Evolutionary conservation across 352 stramenopile genomes (phyloP), one percentile per base, ranked within the genome.

Genomic region (Globisporangium recalcitrans): DNA sequence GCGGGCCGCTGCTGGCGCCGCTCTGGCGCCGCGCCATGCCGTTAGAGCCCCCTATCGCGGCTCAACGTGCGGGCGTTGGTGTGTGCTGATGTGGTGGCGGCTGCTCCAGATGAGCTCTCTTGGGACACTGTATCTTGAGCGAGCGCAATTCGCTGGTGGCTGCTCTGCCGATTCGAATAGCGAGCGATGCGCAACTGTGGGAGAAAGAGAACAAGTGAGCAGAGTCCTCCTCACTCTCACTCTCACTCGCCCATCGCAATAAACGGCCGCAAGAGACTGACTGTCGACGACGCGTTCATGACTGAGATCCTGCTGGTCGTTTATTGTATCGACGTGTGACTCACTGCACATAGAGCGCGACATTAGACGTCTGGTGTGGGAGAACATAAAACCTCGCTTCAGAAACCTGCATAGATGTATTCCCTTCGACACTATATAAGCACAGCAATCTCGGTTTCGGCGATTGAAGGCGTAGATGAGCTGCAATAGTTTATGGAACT

Each of bases 321-420:
- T 21, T 3, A 56, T 52, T 64, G 48, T 58, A n/a, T 46, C 34
- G 38, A 63, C 32, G 34, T 10, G 36, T 58, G 49, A 64, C 47
- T 51, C 26, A 61, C 49, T 13, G 48, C 32, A 59, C 55, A 53
- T 42, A 61, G 55, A 52, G 55, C 16, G 24, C 32, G 31, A 24
- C 13, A 6, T 42, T 27, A 9, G 14, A n/a, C n/a, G n/a, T n/a
- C 14, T 13, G 9, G 14, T 7, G n/a, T 2, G 9, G 13, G 36
- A 44, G 34, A 40, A 32, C 16, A 24, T 13, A 48, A 34, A 56
- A 42, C 32, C 26, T 62, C 44, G 8, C 3, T 21, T 38, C 19
- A 40, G 31, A 16, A 38, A 31, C 22, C 31, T 56, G 47, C 26
- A 52, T 31, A 52, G 58, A 32, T 7, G 0, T 0, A 63, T 66